These are phyloP conservation scores for Lachnellula hyalina DNA, from an alignment of 2,329 filamentous ascomycete genomes.

Conservation along the genomic window DNA sequence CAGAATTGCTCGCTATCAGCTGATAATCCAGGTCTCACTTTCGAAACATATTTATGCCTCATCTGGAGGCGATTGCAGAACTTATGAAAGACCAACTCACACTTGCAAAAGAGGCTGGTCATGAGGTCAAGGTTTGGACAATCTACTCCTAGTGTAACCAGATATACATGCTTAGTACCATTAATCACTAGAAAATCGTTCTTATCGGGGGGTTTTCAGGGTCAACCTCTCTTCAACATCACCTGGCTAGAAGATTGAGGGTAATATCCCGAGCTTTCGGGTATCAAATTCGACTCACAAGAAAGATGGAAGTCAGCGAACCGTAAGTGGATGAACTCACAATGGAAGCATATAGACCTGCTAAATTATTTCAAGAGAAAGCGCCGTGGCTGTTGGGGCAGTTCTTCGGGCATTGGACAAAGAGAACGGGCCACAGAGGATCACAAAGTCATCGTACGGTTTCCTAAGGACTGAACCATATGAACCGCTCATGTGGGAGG, in stretches of 20 bases:
- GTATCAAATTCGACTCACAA: not conserved
- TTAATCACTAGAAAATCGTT: constrained; percentile 11
- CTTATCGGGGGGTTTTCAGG: constrained; percentile 14
- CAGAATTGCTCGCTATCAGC: not conserved
- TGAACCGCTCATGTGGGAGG: constrained; percentile 1
- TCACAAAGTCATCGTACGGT: constrained; percentile 9
- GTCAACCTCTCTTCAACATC: constrained; percentile 3
- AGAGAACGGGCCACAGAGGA: constrained; percentile 9
- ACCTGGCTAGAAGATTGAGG: not conserved
- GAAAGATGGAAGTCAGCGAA: not conserved
- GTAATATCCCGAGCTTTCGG: not conserved
- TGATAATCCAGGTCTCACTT: constrained; percentile 1
- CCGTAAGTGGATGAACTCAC: not conserved
- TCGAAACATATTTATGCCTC: constrained; percentile 2
- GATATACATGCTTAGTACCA: not conserved
- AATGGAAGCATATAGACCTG: not conserved
- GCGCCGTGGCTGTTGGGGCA: constrained; percentile 9
- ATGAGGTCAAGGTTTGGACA: constrained; percentile 2
- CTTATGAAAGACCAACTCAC: constrained; percentile 8
- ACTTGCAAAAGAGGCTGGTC: not conserved
- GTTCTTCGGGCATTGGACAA: constrained; percentile 15
- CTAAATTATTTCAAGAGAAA: constrained; percentile 5
- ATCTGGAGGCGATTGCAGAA: not conserved
- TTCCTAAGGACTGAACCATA: constrained; percentile 9
- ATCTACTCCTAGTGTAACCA: not conserved